Percentiles rank a stretch among this genome's conserved stretches.
Evolutionary conservation across 2,329 filamentous ascomycete genomes (phyloP).

Genomic region (Aspergillus amoenus): DNA sequence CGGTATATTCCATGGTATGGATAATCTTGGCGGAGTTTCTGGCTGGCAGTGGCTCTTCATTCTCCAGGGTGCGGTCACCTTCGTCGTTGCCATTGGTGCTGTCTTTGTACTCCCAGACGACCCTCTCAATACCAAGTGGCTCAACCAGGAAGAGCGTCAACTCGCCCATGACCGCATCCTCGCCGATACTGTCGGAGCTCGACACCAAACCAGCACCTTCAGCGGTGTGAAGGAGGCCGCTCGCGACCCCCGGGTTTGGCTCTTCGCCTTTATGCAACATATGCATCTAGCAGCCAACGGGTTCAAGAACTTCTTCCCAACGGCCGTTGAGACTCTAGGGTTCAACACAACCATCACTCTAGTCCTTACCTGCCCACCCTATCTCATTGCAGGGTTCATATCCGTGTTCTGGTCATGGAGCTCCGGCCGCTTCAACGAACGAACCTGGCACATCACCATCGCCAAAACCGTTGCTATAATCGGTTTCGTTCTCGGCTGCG

Average conservation of each 20-base stretch:
- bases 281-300: conserved; percentile 47
- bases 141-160: conserved; percentile 31
- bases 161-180: conserved; percentile 47
- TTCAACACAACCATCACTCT: conserved; percentile 50
- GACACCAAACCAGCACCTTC: conserved; percentile 41
- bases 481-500: conserved; percentile 31
- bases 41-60: conserved; percentile 50
- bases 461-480: conserved; percentile 28
- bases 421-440: conserved; percentile 45
- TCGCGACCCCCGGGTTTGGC: conserved; percentile 38
- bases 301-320: conserved; percentile 49
- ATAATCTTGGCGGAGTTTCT: conserved; percentile 53
- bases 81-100: conserved; percentile 42
- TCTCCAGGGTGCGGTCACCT: conserved; percentile 54
- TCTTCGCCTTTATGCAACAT: conserved; percentile 48
- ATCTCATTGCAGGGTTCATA: conserved; percentile 49
- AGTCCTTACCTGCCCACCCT: conserved; percentile 49
- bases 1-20: conserved; percentile 60
- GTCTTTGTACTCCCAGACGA: conserved; percentile 45
- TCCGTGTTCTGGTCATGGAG: conserved; percentile 53
- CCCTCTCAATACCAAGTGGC: conserved; percentile 39
- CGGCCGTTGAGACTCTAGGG: conserved; percentile 47
- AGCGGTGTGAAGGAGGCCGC: conserved; percentile 37
- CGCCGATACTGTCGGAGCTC: conserved; percentile 46
- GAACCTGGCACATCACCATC: conserved; percentile 33